Evolutionary conservation across 2,329 filamentous ascomycete genomes (phyloP).

Genomic region (Phyllosticta citribraziliensis): DNA sequence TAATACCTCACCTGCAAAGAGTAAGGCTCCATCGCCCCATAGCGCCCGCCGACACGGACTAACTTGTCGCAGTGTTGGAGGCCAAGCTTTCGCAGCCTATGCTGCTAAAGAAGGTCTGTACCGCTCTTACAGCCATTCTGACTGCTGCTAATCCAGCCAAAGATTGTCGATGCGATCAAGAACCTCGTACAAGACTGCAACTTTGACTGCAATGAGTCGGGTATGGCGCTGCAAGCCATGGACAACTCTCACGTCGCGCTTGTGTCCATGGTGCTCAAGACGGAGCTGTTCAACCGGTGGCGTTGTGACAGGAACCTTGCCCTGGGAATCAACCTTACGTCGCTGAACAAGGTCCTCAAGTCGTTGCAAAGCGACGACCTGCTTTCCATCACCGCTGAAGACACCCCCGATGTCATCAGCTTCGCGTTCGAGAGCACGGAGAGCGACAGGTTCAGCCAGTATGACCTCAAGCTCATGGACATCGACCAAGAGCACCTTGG

Average conservation of each 20-base stretch:
- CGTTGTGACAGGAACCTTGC: conserved; percentile 99
- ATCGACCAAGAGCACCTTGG: conserved; percentile 99
- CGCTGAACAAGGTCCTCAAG: conserved; percentile 92
- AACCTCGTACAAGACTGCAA: conserved; percentile 99
- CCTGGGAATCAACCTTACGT: conserved; percentile 91
- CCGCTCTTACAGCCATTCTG: not conserved
- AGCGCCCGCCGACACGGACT: not conserved
- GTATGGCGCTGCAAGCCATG: conserved; percentile 97
- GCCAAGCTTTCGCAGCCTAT: conserved; percentile 91
- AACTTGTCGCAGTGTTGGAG: conserved; percentile 65
- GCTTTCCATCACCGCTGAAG: conserved; percentile 93
- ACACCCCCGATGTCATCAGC: conserved; percentile 91
- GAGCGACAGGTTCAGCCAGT: conserved; percentile 90
- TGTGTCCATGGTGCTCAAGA: conserved; percentile 97
- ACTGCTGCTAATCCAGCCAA: conserved; percentile 14
- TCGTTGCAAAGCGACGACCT: conserved; percentile 91
- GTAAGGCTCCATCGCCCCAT: conserved; percentile 1
- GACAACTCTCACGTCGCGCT: conserved; percentile 99
- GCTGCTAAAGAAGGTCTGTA: conserved; percentile 79
- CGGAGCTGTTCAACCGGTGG: conserved; percentile 88
- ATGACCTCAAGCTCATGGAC: conserved; percentile 99
- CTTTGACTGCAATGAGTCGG: conserved; percentile 99
- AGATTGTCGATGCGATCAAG: conserved; percentile 99
- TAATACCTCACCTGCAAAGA: conserved; percentile 3
- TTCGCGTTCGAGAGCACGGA: conserved; percentile 85